Evolutionary conservation across 257 asterid species (phyloP).

Genomic region (Plantago major): DNA sequence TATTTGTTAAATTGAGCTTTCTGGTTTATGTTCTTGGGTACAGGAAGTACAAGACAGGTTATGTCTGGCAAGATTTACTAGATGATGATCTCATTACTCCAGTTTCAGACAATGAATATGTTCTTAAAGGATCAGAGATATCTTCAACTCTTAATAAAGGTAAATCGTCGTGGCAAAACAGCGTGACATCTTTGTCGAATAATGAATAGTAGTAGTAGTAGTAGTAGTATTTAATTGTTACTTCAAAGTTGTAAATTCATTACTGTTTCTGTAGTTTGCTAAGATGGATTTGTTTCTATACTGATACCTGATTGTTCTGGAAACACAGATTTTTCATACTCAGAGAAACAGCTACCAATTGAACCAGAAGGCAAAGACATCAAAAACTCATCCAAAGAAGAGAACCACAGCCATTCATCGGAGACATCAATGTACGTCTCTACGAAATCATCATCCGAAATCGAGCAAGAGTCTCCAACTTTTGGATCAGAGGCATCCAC

Average conservation of each 20-base stretch:
- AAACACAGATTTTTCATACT: slow-evolving; percentile 13
- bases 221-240: no score
- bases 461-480: slow-evolving; percentile 53
- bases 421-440: slow-evolving; percentile 31
- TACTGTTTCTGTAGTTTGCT: no score
- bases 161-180: slow-evolving; percentile 6
- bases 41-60: slow-evolving; percentile 77
- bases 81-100: slow-evolving; percentile 97
- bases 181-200: no score
- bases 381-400: slow-evolving; percentile 11
- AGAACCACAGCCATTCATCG: slow-evolving; percentile 19
- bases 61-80: slow-evolving; percentile 87
- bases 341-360: slow-evolving; percentile 29
- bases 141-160: slow-evolving; percentile 34
- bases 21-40: neutral
- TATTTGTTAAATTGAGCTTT: neutral
- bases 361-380: slow-evolving; percentile 32
- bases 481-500: slow-evolving; percentile 71
- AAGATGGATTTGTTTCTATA: neutral
- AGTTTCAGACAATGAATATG: slow-evolving; percentile 82
- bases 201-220: no score
- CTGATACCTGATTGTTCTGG: neutral
- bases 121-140: slow-evolving; percentile 82
- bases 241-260: no score
- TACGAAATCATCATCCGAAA: slow-evolving; percentile 44